These are phyloP conservation scores for Penicillium desertorum DNA, from an alignment of 495 filamentous ascomycete species.

Conservation along the genomic window DNA sequence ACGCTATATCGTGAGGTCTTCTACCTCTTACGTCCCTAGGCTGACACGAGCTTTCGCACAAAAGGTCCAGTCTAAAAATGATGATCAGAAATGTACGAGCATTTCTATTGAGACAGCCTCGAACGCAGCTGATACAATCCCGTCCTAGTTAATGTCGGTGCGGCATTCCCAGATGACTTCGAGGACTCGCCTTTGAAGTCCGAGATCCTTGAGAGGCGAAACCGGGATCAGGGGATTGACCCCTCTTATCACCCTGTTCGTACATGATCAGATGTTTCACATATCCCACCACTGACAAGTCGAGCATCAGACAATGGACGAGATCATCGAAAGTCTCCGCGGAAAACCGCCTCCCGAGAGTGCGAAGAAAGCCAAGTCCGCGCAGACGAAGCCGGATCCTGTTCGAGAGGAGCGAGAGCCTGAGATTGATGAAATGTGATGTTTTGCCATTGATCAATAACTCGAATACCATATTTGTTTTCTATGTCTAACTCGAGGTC, in stretches of 20 bases:
- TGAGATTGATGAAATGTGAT: constrained; percentile 1
- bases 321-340: background rate
- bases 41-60: background rate
- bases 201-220: background rate
- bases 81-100: background rate
- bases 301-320: background rate
- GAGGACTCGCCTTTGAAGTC: constrained; percentile 4
- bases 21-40: background rate
- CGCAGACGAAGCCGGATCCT: too few relatives aligned
- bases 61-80: background rate
- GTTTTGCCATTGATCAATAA: background rate
- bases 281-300: background rate
- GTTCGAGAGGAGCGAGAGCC: background rate
- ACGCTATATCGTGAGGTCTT: background rate
- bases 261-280: background rate
- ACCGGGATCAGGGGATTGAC: background rate
- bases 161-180: constrained; percentile 4
- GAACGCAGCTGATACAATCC: background rate
- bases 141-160: background rate
- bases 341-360: background rate
- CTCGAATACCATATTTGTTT: too few relatives aligned
- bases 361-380: background rate
- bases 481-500: too few relatives aligned
- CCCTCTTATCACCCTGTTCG: constrained; percentile 6
- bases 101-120: background rate